A percentile compares a stretch with the other conserved stretches of the same genome.
Evolutionary conservation across 768 basidiomycete genomes (phyloP).

Genomic region (Trichaptum fuscoviolaceum): DNA sequence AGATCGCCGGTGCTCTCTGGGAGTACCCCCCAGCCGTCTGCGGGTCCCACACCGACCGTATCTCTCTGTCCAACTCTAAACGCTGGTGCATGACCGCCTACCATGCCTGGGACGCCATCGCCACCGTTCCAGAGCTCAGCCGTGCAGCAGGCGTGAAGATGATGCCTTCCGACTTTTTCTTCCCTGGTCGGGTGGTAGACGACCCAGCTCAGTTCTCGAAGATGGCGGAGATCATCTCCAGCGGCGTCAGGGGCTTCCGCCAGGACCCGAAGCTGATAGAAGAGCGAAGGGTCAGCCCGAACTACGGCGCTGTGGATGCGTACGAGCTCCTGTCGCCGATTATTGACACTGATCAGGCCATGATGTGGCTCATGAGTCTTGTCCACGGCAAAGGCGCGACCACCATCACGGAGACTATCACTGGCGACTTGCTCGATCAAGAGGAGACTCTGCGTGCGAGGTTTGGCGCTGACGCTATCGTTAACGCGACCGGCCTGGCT

Average conservation of each 20-base stretch:
- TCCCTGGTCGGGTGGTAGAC: constrained; percentile 21
- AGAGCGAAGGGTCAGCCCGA: constrained; percentile 24
- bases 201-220: constrained; percentile 25
- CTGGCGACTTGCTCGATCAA: constrained; percentile 26
- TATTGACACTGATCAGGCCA: constrained; percentile 33
- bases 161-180: constrained; percentile 32
- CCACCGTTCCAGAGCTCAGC: constrained; percentile 15
- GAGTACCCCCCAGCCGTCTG: constrained; percentile 36
- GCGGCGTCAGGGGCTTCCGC: too few species aligned
- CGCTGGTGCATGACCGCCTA: constrained; percentile 33
- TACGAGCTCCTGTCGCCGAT: constrained; percentile 30
- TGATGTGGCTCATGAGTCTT: constrained; percentile 27
- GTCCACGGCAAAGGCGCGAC: constrained; percentile 22
- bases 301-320: constrained; percentile 28
- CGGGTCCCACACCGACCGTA: constrained; percentile 32
- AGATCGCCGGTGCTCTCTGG: constrained; percentile 22
- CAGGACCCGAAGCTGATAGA: constrained; percentile 22
- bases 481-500: constrained; percentile 33
- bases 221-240: constrained; percentile 23
- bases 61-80: constrained; percentile 29
- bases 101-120: constrained; percentile 24
- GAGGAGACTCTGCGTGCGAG: constrained; percentile 22
- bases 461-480: constrained; percentile 26
- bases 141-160: constrained; percentile 27
- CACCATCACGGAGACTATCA: constrained; percentile 25